Percentiles rank a stretch among this genome's conserved stretches.
phyloP scores from a whole-genome alignment of 139 green algal genomes.

The Closterium sp. region DNA sequence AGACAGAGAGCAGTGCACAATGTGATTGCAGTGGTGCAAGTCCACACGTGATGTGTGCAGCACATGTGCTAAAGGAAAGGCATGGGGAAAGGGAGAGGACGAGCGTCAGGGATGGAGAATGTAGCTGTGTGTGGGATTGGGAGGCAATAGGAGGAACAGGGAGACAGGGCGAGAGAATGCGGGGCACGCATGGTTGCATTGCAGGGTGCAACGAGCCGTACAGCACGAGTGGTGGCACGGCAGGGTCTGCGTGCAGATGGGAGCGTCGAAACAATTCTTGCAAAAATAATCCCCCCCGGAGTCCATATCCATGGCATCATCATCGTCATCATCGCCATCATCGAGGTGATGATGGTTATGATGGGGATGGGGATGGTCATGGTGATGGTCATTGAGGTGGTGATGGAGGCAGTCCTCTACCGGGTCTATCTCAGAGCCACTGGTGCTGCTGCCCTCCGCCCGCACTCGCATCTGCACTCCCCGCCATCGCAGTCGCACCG shows the following conservation, averaged over 20 bases:
- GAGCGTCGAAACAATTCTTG: conserved; percentile 12
- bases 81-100: neutral
- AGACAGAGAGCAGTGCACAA: neutral
- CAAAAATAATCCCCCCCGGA: neutral
- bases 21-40: neutral
- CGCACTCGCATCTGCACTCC: neutral
- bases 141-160: too few relatives aligned
- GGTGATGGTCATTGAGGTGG: neutral
- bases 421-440: neutral
- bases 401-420: neutral
- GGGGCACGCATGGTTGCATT: neutral
- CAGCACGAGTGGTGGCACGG: conserved; percentile 17
- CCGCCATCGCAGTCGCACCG: too few relatives aligned
- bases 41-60: neutral
- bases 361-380: too few relatives aligned
- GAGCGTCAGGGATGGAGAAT: neutral
- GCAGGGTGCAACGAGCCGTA: neutral
- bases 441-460: neutral
- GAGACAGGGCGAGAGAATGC: neutral
- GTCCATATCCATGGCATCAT: neutral
- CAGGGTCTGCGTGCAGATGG: conserved; percentile 1
- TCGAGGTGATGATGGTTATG: neutral
- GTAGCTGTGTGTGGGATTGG: too few relatives aligned
- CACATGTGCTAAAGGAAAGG: neutral
- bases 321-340: neutral